A percentile compares a stretch with the other conserved stretches of the same genome.
Conservation (phyloP, 345 rosid genomes). For the Camelina neglecta region DNA sequence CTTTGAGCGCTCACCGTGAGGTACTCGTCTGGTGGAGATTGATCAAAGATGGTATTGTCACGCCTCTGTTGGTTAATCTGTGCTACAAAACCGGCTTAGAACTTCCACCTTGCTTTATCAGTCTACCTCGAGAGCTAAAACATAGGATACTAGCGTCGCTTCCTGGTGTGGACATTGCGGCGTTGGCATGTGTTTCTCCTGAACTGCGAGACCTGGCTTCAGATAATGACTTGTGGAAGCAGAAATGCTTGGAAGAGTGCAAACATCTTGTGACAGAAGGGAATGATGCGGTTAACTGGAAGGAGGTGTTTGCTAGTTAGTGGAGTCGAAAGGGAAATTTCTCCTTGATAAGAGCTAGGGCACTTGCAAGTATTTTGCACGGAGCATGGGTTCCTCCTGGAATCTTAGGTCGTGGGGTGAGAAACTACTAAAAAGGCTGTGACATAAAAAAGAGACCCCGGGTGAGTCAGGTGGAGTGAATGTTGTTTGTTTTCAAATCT, state of each 20-base stretch:
- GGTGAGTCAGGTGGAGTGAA: background rate
- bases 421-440: background rate
- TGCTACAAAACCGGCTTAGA: constrained; percentile 49
- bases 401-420: no score
- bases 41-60: constrained; percentile 63
- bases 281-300: background rate
- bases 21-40: constrained; percentile 62
- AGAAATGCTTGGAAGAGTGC: constrained; percentile 55
- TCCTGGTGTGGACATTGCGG: constrained; percentile 51
- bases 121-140: constrained; percentile 63
- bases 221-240: constrained; percentile 57
- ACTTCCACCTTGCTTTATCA: constrained; percentile 58
- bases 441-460: background rate
- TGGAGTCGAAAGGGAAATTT: background rate
- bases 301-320: background rate
- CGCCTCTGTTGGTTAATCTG: constrained; percentile 62
- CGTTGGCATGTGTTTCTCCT: constrained; percentile 50
- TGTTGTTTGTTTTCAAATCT: constrained; percentile 10
- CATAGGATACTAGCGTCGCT: constrained; percentile 56
- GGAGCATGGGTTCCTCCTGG: background rate
- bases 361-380: background rate
- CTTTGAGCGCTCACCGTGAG: constrained; percentile 17
- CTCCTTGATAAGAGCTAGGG: background rate
- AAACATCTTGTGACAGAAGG: constrained; percentile 12
- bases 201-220: constrained; percentile 55